phyloP scores from a whole-genome alignment of 1,284 basidiomycete species.

The Ganoderma leucocontextum region DNA sequence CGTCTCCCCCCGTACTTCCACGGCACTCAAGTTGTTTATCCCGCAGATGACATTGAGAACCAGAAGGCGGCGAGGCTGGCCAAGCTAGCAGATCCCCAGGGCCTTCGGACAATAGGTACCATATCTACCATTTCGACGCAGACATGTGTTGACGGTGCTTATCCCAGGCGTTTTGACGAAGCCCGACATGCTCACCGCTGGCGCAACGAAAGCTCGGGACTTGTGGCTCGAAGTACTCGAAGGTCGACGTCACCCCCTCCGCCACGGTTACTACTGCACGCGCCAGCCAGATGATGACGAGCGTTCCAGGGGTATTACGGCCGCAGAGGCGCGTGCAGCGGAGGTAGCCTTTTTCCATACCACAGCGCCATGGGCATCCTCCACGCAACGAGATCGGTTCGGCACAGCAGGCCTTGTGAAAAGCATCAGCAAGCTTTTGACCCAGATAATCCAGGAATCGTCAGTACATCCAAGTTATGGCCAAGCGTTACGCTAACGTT shows the following conservation, averaged over 20 bases:
- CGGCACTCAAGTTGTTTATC: too few species aligned
- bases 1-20: neutral
- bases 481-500: neutral
- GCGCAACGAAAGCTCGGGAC: slow-evolving; percentile 51
- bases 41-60: slow-evolving; percentile 72
- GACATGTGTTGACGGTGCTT: slow-evolving; percentile 44
- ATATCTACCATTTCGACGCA: neutral
- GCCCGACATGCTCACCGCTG: slow-evolving; percentile 59
- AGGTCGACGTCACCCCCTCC: slow-evolving; percentile 51
- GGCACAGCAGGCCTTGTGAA: slow-evolving; percentile 64
- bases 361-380: slow-evolving; percentile 58
- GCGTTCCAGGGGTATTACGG: slow-evolving; percentile 48
- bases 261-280: slow-evolving; percentile 72
- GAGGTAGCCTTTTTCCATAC: slow-evolving; percentile 57
- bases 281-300: slow-evolving; percentile 70
- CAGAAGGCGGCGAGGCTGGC: slow-evolving; percentile 65
- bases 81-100: slow-evolving; percentile 56
- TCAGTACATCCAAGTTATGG: neutral
- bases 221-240: slow-evolving; percentile 65
- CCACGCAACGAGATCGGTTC: slow-evolving; percentile 54
- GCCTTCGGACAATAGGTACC: slow-evolving; percentile 66
- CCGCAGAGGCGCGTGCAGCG: slow-evolving; percentile 47
- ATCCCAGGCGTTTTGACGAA: slow-evolving; percentile 70
- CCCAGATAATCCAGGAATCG: slow-evolving; percentile 38
- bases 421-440: slow-evolving; percentile 60